Conservation (phyloP, 768 basidiomycete species). For the Leccinum incarnatum region DNA sequence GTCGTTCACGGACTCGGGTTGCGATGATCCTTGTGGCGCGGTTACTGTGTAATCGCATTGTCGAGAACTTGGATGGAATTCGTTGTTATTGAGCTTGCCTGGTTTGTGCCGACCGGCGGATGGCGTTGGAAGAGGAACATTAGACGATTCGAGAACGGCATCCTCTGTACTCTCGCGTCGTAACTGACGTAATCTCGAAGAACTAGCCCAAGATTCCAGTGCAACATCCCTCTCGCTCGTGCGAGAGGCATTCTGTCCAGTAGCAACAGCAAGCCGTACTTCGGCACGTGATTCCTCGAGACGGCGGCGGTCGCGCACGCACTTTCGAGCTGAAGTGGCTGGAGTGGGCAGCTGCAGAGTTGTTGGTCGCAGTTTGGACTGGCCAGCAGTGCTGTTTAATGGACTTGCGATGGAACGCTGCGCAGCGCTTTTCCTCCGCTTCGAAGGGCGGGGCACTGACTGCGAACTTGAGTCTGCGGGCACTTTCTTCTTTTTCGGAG, state of each 20-base stretch:
- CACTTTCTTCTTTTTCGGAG: constrained; percentile 3
- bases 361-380: constrained; percentile 4
- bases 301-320: background rate
- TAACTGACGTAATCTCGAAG: background rate
- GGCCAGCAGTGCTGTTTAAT: background rate
- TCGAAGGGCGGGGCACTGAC: constrained; percentile 12
- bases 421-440: constrained; percentile 17
- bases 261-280: background rate
- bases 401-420: background rate
- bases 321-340: constrained; percentile 19
- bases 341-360: constrained; percentile 25
- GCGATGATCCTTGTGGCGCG: constrained; percentile 12
- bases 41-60: background rate
- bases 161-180: background rate
- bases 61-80: background rate
- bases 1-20: background rate
- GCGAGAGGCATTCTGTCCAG: background rate
- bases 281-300: background rate
- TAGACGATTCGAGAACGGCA: background rate
- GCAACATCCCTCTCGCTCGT: constrained; percentile 2
- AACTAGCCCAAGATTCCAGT: background rate
- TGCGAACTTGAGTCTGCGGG: background rate
- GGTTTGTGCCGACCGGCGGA: constrained; percentile 4
- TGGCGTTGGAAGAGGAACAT: constrained; percentile 10
- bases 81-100: background rate